Evolutionary conservation across 495 filamentous ascomycete genomes (phyloP).

Genomic region (Jackrogersella multiformis): DNA sequence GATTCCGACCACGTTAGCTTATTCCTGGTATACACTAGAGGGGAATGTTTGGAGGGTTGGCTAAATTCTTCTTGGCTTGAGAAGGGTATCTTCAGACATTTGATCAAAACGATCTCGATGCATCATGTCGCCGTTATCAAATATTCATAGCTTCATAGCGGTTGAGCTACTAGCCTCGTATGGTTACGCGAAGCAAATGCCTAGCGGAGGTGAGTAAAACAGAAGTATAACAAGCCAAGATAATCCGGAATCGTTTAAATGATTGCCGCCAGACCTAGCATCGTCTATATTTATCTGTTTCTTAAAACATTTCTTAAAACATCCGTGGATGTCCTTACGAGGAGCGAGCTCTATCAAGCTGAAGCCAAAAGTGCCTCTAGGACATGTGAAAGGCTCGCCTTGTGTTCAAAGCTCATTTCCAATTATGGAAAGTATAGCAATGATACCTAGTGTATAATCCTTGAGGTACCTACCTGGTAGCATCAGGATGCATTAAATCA

Average conservation of each 20-base stretch:
- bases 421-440: constrained; percentile 42
- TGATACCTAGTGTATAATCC: neutral
- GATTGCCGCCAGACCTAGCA: neutral
- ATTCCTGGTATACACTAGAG: neutral
- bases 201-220: constrained; percentile 20
- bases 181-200: constrained; percentile 1
- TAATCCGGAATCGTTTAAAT: constrained; percentile 12
- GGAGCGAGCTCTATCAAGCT: constrained; percentile 22
- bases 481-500: constrained; percentile 16
- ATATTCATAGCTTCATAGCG: neutral
- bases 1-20: constrained; percentile 9
- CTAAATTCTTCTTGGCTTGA: neutral
- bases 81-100: neutral
- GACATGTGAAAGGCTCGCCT: constrained; percentile 25
- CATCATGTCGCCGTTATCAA: neutral
- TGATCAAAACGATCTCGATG: neutral
- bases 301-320: constrained; percentile 9
- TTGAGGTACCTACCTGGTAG: too few relatives aligned
- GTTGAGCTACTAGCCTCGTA: neutral
- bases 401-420: constrained; percentile 41
- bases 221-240: constrained; percentile 28
- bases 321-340: neutral
- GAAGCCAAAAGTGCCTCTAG: constrained; percentile 10
- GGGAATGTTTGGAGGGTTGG: neutral
- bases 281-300: constrained; percentile 27